These are phyloP conservation scores for Schizopora paradoxa DNA, from an alignment of 1,284 basidiomycete species.

Conservation along the genomic window DNA sequence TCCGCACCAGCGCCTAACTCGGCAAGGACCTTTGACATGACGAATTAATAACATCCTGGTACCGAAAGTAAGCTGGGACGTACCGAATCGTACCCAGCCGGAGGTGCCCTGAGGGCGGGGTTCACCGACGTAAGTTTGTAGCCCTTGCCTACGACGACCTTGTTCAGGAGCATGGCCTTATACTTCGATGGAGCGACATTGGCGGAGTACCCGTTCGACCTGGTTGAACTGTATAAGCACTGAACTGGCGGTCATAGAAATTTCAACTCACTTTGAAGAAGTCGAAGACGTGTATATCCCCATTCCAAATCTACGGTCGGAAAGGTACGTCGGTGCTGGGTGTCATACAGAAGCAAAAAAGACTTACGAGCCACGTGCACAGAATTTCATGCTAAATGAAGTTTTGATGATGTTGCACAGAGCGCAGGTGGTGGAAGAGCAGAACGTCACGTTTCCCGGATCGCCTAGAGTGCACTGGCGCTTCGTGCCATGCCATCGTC, in stretches of 20 bases:
- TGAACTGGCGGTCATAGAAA: not conserved
- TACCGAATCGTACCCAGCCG: not conserved
- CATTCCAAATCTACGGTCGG: not conserved
- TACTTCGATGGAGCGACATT: not conserved
- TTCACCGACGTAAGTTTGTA: not conserved
- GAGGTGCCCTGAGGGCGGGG: not conserved
- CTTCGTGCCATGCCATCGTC: slow-evolving; percentile 6
- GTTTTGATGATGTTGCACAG: slow-evolving; percentile 1
- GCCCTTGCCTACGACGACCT: slow-evolving; percentile 13
- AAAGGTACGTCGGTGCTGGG: not conserved
- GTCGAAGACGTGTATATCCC: slow-evolving; percentile 6
- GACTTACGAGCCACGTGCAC: not conserved
- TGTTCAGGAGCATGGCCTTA: slow-evolving; percentile 14
- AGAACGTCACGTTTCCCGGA: slow-evolving; percentile 9
- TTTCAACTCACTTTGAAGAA: not conserved
- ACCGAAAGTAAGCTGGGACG: not conserved
- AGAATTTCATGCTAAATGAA: not conserved
- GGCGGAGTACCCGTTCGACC: slow-evolving; percentile 2
- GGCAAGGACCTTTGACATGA: not conserved
- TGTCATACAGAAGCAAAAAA: not conserved
- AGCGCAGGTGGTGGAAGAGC: not conserved
- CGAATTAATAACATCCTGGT: not conserved
- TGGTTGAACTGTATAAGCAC: not conserved
- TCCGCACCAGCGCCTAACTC: slow-evolving; percentile 9
- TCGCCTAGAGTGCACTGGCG: slow-evolving; percentile 4